phyloP scores from a whole-genome alignment of 495 filamentous ascomycete species.

The Cenococcum geophilum region DNA sequence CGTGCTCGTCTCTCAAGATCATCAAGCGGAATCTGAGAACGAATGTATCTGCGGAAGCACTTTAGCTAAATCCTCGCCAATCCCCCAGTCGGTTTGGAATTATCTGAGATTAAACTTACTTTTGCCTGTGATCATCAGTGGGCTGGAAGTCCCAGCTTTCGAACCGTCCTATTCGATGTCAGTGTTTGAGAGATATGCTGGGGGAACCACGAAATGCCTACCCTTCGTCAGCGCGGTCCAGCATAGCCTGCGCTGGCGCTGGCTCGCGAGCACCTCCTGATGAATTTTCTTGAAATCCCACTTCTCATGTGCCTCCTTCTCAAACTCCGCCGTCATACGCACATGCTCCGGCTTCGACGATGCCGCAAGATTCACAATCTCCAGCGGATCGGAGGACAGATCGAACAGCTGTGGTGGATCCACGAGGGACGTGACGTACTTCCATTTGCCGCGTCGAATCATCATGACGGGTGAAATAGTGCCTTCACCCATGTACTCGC shows the following conservation, averaged over 20 bases:
- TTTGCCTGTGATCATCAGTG: slow-evolving; percentile 60
- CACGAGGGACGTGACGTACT: slow-evolving; percentile 72
- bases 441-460: slow-evolving; percentile 77
- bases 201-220: slow-evolving; percentile 44
- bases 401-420: slow-evolving; percentile 78
- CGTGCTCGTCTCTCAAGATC: slow-evolving; percentile 61
- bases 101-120: slow-evolving; percentile 39
- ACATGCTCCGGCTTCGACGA: slow-evolving; percentile 44
- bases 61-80: slow-evolving; percentile 18
- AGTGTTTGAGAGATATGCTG: neutral
- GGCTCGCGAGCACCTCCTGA: slow-evolving; percentile 58
- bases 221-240: slow-evolving; percentile 70
- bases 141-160: slow-evolving; percentile 71
- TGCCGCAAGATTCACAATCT: slow-evolving; percentile 62
- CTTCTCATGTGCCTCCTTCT: slow-evolving; percentile 55
- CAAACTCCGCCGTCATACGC: slow-evolving; percentile 53
- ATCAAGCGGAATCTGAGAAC: slow-evolving; percentile 61
- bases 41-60: slow-evolving; percentile 52
- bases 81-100: neutral
- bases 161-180: slow-evolving; percentile 12
- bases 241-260: slow-evolving; percentile 64
- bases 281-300: slow-evolving; percentile 75
- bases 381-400: slow-evolving; percentile 63
- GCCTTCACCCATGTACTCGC: slow-evolving; percentile 85
- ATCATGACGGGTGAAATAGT: slow-evolving; percentile 83